A percentile compares a stretch with the other conserved stretches of the same genome.
These are phyloP conservation scores for Aureoboletus auriporus DNA, from an alignment of 768 basidiomycete genomes.

Conservation along the genomic window DNA sequence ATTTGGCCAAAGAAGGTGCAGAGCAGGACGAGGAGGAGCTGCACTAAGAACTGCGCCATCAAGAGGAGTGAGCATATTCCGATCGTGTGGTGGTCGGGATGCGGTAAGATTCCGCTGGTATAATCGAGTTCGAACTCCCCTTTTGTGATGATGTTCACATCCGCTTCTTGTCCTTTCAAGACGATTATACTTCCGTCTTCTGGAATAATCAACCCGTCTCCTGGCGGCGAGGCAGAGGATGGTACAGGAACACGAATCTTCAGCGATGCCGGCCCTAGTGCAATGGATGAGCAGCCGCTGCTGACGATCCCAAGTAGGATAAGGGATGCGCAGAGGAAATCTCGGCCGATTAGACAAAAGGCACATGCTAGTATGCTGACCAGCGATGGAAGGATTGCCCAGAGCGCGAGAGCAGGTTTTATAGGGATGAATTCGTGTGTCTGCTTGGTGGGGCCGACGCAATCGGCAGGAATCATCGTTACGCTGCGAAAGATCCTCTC, in stretches of 20 bases:
- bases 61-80: slow-evolving; percentile 25
- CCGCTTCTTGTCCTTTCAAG: slow-evolving; percentile 25
- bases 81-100: slow-evolving; percentile 9
- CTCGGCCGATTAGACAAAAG: slow-evolving; percentile 17
- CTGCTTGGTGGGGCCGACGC: background rate
- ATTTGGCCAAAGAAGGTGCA: slow-evolving; percentile 32
- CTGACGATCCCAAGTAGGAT: slow-evolving; percentile 29
- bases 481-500: background rate
- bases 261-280: slow-evolving; percentile 25
- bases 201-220: slow-evolving; percentile 28
- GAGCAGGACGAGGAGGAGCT: slow-evolving; percentile 29
- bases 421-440: slow-evolving; percentile 6
- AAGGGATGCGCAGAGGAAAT: slow-evolving; percentile 26
- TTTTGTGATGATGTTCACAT: slow-evolving; percentile 27
- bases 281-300: slow-evolving; percentile 28
- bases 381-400: slow-evolving; percentile 20
- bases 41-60: slow-evolving; percentile 25
- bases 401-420: slow-evolving; percentile 5
- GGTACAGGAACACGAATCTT: slow-evolving; percentile 21
- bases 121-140: slow-evolving; percentile 31
- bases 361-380: slow-evolving; percentile 20
- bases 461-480: background rate
- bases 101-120: slow-evolving; percentile 2
- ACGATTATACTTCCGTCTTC: slow-evolving; percentile 20
- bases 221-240: slow-evolving; percentile 20